Evolutionary conservation across 2,329 filamentous ascomycete genomes (phyloP).

Genomic region (Sarocladium brachiariae): DNA sequence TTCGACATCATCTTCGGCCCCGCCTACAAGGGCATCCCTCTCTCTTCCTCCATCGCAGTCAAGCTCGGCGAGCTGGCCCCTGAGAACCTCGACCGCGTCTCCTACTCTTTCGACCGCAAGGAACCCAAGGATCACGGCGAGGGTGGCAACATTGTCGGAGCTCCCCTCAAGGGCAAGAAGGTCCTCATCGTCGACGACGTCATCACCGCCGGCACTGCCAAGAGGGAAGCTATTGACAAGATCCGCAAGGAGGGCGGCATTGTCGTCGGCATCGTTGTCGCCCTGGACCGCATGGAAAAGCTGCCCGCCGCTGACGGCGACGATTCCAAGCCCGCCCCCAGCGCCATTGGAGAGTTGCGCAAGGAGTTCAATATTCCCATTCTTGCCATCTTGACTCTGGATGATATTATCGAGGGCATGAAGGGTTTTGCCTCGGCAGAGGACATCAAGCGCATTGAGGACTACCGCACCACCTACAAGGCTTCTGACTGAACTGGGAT

Average conservation of each 20-base stretch:
- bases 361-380: constrained; percentile 81
- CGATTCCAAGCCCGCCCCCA: constrained; percentile 62
- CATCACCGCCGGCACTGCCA: constrained; percentile 89
- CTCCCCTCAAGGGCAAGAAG: constrained; percentile 73
- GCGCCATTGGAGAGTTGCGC: constrained; percentile 79
- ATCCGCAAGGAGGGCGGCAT: constrained; percentile 79
- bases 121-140: constrained; percentile 96
- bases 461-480: constrained; percentile 63
- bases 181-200: constrained; percentile 95
- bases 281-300: constrained; percentile 82
- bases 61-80: constrained; percentile 67
- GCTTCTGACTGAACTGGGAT: constrained; percentile 42
- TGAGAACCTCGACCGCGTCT: constrained; percentile 58
- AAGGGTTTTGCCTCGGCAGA: constrained; percentile 53
- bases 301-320: constrained; percentile 58
- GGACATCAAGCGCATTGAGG: constrained; percentile 61
- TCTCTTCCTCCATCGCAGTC: constrained; percentile 71
- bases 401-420: constrained; percentile 71
- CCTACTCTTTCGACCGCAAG: constrained; percentile 92
- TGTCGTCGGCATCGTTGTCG: constrained; percentile 81
- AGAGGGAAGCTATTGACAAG: constrained; percentile 85
- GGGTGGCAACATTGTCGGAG: constrained; percentile 87
- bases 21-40: constrained; percentile 93
- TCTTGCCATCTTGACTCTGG: constrained; percentile 72
- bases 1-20: constrained; percentile 90